Evolutionary conservation across 306 rosid species (phyloP), one percentile per base, ranked within the genome.

Genomic region (Trifolium repens): DNA sequence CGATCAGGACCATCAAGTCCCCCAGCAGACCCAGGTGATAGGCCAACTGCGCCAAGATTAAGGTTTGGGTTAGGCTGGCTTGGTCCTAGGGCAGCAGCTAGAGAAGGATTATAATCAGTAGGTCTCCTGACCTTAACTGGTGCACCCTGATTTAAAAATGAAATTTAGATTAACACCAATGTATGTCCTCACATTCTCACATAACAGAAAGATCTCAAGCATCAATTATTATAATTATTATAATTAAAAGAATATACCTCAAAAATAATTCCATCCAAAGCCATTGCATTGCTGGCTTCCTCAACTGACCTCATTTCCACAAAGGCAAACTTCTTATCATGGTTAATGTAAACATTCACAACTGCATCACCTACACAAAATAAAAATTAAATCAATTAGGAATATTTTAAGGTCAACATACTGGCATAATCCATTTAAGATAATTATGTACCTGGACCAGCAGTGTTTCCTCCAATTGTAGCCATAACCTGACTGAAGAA

Each of bases 1-100:
- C 99, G 99, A 81, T 94, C 99, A 73, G 99, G 99, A 32, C 99
- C 99, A 87, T 94, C 99, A 24, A 94, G 96, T 69, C 99, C 99
- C 69, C 99, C 99, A 70, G 99, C 97, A 17, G 99, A 94, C 40
- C 99, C 99, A n/a, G 99, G 97, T 24, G 96, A 86, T 78, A 94
- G 85, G 68, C 99, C 99, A 55, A 94, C 99, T 61, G 96, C 96
- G 53, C 75, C 89, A 71, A 94, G 83, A 82, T 94, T 92, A 80
- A 94, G 87, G 83, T 89, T 94, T 13, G 99, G 93, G 78, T 89
- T 94, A 35, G 99, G 99, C 76, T 92, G 99, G 82, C 99, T 94
- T 59, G 99, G 99, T 22, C 99, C 99, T 27, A 94, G 92, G 2
- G 99, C 90, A 64, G 99, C 99, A 62, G 99, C 99, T 47, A 94